These are phyloP conservation scores for Kwoniella bestiolae DNA, from an alignment of 768 basidiomycete species.

Conservation along the genomic window DNA sequence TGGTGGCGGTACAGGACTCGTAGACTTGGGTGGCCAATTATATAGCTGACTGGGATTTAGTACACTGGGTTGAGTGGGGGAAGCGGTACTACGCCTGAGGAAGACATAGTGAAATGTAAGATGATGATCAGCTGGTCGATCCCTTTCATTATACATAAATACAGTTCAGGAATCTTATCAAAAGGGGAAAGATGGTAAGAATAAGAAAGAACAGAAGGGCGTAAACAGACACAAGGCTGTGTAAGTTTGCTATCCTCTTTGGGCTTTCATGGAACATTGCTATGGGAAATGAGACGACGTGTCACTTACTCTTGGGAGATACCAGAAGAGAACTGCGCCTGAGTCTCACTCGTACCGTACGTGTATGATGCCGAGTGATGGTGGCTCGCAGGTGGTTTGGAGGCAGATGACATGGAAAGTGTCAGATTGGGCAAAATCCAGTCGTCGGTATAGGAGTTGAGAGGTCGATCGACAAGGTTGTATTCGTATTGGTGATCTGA, in stretches of 20 bases:
- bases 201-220: background rate
- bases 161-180: background rate
- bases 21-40: conserved; percentile 10
- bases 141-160: background rate
- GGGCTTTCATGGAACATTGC: background rate
- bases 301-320: conserved; percentile 24
- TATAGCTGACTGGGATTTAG: background rate
- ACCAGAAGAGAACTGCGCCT: conserved; percentile 13
- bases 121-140: background rate
- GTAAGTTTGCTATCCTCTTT: background rate
- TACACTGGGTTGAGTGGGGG: conserved; percentile 4
- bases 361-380: conserved; percentile 26
- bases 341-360: conserved; percentile 18
- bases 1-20: conserved; percentile 9
- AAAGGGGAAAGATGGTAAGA: background rate
- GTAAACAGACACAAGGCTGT: conserved; percentile 2
- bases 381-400: conserved; percentile 7
- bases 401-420: conserved; percentile 11
- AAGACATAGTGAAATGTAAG: background rate
- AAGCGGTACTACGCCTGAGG: conserved; percentile 22
- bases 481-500: background rate
- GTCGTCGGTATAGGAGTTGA: background rate
- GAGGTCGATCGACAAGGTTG: background rate
- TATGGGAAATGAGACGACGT: background rate
- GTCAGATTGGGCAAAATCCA: background rate